Evolutionary conservation across 2,329 filamentous ascomycete genomes (phyloP).

Genomic region (Teratosphaeria nubilosa): DNA sequence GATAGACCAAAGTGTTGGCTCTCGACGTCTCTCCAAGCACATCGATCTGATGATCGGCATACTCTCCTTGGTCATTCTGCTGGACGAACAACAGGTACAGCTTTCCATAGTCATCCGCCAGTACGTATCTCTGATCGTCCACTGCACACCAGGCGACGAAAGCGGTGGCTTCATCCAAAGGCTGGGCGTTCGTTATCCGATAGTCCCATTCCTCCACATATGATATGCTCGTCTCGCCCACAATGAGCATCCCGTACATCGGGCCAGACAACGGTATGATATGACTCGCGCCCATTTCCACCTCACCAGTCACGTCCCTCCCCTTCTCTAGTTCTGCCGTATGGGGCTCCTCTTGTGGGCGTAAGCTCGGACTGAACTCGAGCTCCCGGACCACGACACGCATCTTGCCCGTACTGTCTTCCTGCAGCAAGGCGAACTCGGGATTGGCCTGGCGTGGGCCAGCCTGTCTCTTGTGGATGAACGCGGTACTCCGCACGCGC

Average conservation of each 20-base stretch:
- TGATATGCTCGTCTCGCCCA: conserved; percentile 58
- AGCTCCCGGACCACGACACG: conserved; percentile 47
- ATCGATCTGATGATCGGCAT: conserved; percentile 62
- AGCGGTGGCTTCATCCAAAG: conserved; percentile 64
- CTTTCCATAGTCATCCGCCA: conserved; percentile 83
- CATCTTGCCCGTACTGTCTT: conserved; percentile 47
- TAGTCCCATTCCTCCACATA: conserved; percentile 70
- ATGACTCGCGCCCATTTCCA: conserved; percentile 52
- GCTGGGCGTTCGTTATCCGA: conserved; percentile 54
- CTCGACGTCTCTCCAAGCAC: conserved; percentile 60
- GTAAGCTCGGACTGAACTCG: conserved; percentile 37
- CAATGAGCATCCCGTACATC: conserved; percentile 38
- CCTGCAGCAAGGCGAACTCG: conserved; percentile 54
- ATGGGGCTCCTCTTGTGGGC: conserved; percentile 36
- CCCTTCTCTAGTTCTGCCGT: conserved; percentile 40
- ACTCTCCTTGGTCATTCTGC: conserved; percentile 52
- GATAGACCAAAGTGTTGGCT: conserved; percentile 68
- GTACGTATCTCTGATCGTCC: conserved; percentile 70
- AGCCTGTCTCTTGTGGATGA: conserved; percentile 45
- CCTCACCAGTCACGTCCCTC: conserved; percentile 40
- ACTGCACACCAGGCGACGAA: conserved; percentile 88
- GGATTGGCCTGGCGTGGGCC: conserved; percentile 39
- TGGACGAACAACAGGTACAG: conserved; percentile 77
- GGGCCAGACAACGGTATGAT: conserved; percentile 52
- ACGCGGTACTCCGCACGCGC: conserved; percentile 55